Conservation (phyloP, 2,329 filamentous ascomycete species). For the Pseudodiploospora longispora region DNA sequence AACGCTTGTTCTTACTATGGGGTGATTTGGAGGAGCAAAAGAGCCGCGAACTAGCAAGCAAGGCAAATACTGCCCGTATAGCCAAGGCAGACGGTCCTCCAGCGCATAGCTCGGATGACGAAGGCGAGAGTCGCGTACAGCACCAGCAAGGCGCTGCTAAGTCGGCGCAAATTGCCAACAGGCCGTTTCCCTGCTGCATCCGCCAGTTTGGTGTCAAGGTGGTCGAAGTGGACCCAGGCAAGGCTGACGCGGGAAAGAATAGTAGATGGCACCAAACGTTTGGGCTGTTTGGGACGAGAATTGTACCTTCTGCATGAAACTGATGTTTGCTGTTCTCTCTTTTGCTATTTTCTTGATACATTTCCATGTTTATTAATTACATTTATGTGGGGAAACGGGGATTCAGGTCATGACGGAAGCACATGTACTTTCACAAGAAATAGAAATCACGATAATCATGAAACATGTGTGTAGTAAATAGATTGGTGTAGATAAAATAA, state of each 20-base stretch:
- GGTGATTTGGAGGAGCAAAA: constrained; percentile 74
- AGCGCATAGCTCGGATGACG: constrained; percentile 28
- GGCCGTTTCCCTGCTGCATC: constrained; percentile 62
- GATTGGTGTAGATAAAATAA: no score
- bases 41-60: constrained; percentile 19
- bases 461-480: no score
- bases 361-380: no score
- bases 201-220: constrained; percentile 58
- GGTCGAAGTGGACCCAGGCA: constrained; percentile 28
- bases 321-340: background rate
- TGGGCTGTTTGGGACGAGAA: constrained; percentile 56
- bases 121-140: background rate
- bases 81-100: constrained; percentile 24
- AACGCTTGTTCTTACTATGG: constrained; percentile 74
- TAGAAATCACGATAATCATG: no score
- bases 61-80: constrained; percentile 11
- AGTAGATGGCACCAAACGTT: constrained; percentile 55
- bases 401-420: no score
- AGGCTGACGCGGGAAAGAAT: constrained; percentile 36
- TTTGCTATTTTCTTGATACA: background rate
- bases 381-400: no score
- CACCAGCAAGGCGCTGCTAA: background rate
- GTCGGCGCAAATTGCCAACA: constrained; percentile 34
- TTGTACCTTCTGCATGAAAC: constrained; percentile 21
- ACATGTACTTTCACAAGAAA: no score